phyloP scores from a whole-genome alignment of 768 basidiomycete species.

The Rhodocollybia butyracea region DNA sequence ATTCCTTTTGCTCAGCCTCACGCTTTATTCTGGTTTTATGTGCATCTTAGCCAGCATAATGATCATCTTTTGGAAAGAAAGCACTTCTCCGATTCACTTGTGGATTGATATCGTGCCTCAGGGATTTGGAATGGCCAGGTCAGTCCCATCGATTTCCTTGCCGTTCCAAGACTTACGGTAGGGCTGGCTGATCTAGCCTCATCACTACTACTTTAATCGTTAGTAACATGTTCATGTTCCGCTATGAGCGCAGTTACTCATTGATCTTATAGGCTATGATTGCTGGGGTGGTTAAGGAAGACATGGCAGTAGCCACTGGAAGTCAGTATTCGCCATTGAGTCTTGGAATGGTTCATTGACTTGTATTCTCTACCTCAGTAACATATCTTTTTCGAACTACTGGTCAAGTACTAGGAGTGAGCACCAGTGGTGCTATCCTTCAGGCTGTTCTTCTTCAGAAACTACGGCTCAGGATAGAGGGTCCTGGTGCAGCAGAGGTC shows the following conservation, averaged over 20 bases:
- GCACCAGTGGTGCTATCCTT: slow-evolving; percentile 78
- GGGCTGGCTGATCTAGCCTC: too few relatives aligned
- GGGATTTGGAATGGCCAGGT: slow-evolving; percentile 83
- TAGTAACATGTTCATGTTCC: slow-evolving; percentile 24
- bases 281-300: slow-evolving; percentile 71
- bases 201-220: slow-evolving; percentile 88
- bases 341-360: slow-evolving; percentile 7
- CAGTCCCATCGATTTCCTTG: too few relatives aligned
- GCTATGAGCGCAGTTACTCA: slow-evolving; percentile 7
- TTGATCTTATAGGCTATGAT: slow-evolving; percentile 70
- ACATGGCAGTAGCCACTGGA: slow-evolving; percentile 87
- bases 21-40: slow-evolving; percentile 59
- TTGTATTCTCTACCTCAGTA: slow-evolving; percentile 42
- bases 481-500: slow-evolving; percentile 70
- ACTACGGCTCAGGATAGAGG: slow-evolving; percentile 71
- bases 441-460: slow-evolving; percentile 75
- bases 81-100: slow-evolving; percentile 56
- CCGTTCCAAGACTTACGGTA: too few relatives aligned
- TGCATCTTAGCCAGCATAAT: slow-evolving; percentile 57
- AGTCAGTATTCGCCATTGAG: slow-evolving; percentile 50
- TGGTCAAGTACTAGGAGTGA: slow-evolving; percentile 94
- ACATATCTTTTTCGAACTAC: slow-evolving; percentile 92
- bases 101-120: slow-evolving; percentile 81
- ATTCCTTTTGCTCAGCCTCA: slow-evolving; percentile 38
- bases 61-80: slow-evolving; percentile 65